Evolutionary conservation across 768 basidiomycete species (phyloP).

Genomic region (Tulasnella sp.): DNA sequence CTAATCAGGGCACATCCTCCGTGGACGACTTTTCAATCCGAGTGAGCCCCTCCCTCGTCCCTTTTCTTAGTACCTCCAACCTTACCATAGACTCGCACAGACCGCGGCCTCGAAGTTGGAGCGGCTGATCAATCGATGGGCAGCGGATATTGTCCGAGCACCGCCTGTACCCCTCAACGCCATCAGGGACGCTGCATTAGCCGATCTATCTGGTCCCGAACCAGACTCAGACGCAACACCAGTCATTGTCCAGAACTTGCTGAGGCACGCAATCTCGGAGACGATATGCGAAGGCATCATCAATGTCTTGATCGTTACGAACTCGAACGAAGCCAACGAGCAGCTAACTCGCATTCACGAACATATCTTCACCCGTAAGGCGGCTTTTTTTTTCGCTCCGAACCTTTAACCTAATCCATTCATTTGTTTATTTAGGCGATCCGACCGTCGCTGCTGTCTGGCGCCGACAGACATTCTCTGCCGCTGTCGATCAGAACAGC

Average conservation of each 20-base stretch:
- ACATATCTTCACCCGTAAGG: slow-evolving; percentile 80
- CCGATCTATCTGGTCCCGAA: slow-evolving; percentile 59
- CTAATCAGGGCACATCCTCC: slow-evolving; percentile 59
- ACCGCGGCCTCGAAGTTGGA: slow-evolving; percentile 82
- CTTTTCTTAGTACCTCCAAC: not conserved
- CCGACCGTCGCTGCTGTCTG: slow-evolving; percentile 88
- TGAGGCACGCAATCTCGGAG: slow-evolving; percentile 81
- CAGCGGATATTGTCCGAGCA: slow-evolving; percentile 67
- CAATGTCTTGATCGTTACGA: slow-evolving; percentile 85
- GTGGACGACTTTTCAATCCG: slow-evolving; percentile 90
- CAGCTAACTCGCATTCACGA: slow-evolving; percentile 87
- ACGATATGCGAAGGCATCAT: slow-evolving; percentile 72
- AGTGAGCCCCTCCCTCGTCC: slow-evolving; percentile 49
- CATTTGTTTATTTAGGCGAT: slow-evolving; percentile 57
- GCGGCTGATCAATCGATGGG: slow-evolving; percentile 84
- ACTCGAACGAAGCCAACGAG: slow-evolving; percentile 79
- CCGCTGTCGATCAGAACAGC: slow-evolving; percentile 77
- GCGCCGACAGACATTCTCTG: slow-evolving; percentile 88
- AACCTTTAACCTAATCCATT: not conserved
- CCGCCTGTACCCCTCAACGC: slow-evolving; percentile 58
- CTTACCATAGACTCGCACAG: slow-evolving; percentile 46
- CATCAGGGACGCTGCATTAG: slow-evolving; percentile 62
- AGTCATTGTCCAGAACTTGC: slow-evolving; percentile 76
- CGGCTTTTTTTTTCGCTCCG: not conserved
- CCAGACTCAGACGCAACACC: slow-evolving; percentile 53